Percentiles rank a stretch among this genome's conserved stretches.
Evolutionary conservation across 192 early-diverging fungal genomes (phyloP).

Genomic region (Lobosporangium transversale): DNA sequence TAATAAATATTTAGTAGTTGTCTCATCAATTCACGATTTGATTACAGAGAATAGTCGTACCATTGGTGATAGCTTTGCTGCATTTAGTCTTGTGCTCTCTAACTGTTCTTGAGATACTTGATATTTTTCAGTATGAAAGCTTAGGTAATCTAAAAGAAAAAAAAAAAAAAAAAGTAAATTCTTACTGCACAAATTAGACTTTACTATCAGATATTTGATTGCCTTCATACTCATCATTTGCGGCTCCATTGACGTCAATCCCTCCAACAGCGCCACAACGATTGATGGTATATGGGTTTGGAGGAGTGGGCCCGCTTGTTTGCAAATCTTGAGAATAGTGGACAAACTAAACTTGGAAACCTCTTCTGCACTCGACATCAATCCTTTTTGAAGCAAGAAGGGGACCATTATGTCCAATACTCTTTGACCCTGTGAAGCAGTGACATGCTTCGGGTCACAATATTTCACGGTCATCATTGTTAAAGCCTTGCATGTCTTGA

Average conservation of each 20-base stretch:
- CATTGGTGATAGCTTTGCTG: conserved; percentile 90
- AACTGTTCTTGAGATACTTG: conserved; percentile 88
- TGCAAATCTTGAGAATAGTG: conserved; percentile 85
- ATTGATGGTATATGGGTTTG: conserved; percentile 78
- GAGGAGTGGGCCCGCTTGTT: conserved; percentile 77
- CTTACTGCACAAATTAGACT: neutral
- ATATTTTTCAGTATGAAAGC: conserved; percentile 88
- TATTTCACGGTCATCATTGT: conserved; percentile 86
- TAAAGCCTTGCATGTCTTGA: conserved; percentile 81
- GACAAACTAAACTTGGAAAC: conserved; percentile 84
- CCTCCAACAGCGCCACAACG: conserved; percentile 83
- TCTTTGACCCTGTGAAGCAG: conserved; percentile 68
- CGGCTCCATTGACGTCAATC: conserved; percentile 80
- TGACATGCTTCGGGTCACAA: conserved; percentile 77
- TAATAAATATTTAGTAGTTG: too few relatives aligned
- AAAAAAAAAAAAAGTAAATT: neutral
- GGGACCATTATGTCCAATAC: conserved; percentile 88
- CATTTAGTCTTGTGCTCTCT: conserved; percentile 81
- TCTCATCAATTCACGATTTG: too few relatives aligned
- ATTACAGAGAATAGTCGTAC: conserved; percentile 3
- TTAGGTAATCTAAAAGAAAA: conserved; percentile 75
- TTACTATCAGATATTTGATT: neutral
- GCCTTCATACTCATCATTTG: conserved; percentile 65
- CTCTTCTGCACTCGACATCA: conserved; percentile 85
- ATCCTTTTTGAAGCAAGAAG: conserved; percentile 81